Base-by-base conservation (phyloP, 2,329 filamentous ascomycete genomes). In the Stromatinia cepivora region DNA sequence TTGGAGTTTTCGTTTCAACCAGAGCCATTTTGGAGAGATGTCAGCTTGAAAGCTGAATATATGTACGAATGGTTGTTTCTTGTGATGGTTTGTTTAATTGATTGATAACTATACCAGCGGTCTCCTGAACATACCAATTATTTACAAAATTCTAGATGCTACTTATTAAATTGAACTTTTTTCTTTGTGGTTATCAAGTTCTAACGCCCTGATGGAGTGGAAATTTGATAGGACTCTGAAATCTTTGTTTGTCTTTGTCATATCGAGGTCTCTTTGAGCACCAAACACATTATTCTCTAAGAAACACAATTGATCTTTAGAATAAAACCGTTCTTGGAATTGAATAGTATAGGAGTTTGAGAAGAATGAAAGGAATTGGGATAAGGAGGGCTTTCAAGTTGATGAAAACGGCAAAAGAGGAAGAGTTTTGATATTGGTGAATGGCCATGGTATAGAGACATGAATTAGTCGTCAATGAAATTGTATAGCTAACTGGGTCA, bases 181-280 rank as follows among this genome's bases (percentile, higher is more conserved):
- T 52, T 36, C 46, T 64, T 64, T 64, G 34, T 64, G 61, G 5
- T 15, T 64, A 2, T 28, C 1, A 25, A 28, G 3, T 22, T 53
- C 22, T 25, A 34, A 28, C 17, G n/a, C 34, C 15, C 11, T 34
- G 17, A 65, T 52, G 50, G 34, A 54, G 50, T 20, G 11, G 31
- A 56, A 20, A 28, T 57, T 9, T 17, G 22, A 25, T 3, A 45
- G 8, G 25, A 45, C 3, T 22, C 6, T 3, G 11, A 34, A 20
- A 31, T 57, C 63, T 57, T 66, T 66, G 63, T 66, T 56, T n/a
- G 36, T n/a, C 63, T 66, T 66, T 66, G 50, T 66, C 7, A 8
- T n/a, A 6, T 28, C 8, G 39, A 45, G 2, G 8, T 45, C 25
- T 17, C 63, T 66, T 66, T 66, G 50, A 66, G 3, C 11, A 8